Base-by-base conservation (phyloP, 805 yeast species). In the Ogataea allantospora region DNA sequence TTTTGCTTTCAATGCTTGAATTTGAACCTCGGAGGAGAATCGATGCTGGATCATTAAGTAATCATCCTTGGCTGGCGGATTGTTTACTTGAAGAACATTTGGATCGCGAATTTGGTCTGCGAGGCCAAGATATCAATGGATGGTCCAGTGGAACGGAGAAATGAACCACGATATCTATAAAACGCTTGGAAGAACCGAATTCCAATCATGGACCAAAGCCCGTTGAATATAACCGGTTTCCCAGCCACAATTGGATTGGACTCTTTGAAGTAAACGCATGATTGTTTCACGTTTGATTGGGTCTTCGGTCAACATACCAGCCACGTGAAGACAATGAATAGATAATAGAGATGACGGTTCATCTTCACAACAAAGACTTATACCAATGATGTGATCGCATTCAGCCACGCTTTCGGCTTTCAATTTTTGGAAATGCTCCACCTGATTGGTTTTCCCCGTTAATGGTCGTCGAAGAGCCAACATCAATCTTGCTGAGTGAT, bases 31-130 rank as follows among this genome's bases (percentile, higher is more conserved):
- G 57, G 29, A 67, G 67, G 9, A 63, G 85, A 36, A 70, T 66
- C 34, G 83, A 78, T 60, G 74, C 79, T 18, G 73, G 75, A 25
- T 66, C 75, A 6, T 65, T 78, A 57, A 60, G 71, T 31, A 63
- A 68, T 20, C 83, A 77, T 54, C 70, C 75, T 4, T 79, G 80
- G 78, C 57, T 77, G n/a, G 43, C 42, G 6, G 60, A 54, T 28
- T 43, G 53, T 32, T 40, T 45, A 17, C 41, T 42, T n/a, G 60
- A 50, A 11, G 54, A 50, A 25, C 37, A 33, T 7, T 30, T 60
- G 11, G 51, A 48, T 19, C 42, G 66, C 20, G 47, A 47, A 14
- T 53, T 33, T 35, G 67, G 67, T 1, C 26, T 53, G 8, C 47
- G 49, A 19, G 68, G 67, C 7, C 58, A 58, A 31, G 63, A 57